Conservation (phyloP, 2,329 filamentous ascomycete species). For the Phyllachora maydis region DNA sequence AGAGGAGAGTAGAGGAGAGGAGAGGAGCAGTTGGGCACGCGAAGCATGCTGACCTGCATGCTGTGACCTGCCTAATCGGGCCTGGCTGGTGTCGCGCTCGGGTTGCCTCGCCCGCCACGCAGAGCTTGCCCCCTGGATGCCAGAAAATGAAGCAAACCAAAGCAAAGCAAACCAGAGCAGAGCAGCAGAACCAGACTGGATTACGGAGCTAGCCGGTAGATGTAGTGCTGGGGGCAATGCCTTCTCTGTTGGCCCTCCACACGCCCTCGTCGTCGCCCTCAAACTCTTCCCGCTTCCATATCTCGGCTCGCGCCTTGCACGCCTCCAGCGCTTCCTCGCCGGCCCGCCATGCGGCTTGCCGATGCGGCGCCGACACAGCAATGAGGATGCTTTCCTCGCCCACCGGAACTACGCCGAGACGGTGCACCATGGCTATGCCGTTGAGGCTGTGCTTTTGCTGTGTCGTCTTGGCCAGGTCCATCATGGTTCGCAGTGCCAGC, state of each 20-base stretch:
- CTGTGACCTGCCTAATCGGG: too few relatives aligned
- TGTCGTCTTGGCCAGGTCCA: conserved; percentile 38
- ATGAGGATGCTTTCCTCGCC: conserved; percentile 89
- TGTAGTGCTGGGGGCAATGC: too few relatives aligned
- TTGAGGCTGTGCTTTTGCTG: conserved; percentile 40
- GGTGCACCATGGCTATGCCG: conserved; percentile 63
- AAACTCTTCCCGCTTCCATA: conserved; percentile 92
- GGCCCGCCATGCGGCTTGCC: conserved; percentile 67
- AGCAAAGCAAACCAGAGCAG: too few relatives aligned
- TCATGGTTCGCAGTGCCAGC: conserved; percentile 48
- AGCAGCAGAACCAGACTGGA: too few relatives aligned
- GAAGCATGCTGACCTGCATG: too few relatives aligned
- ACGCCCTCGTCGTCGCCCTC: conserved; percentile 53
- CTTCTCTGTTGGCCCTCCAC: conserved; percentile 79
- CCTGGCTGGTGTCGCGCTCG: too few relatives aligned
- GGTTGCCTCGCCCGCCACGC: too few relatives aligned
- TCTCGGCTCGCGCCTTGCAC: conserved; percentile 74
- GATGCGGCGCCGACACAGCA: conserved; percentile 65
- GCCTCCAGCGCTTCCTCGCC: conserved; percentile 78
- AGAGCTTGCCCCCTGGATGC: too few relatives aligned
- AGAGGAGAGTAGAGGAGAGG: too few relatives aligned
- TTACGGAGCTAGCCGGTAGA: too few relatives aligned
- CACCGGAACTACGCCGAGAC: conserved; percentile 68
- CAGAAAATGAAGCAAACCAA: too few relatives aligned
- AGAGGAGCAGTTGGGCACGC: too few relatives aligned